Evolutionary conservation across 2,329 filamentous ascomycete species (phyloP), one percentile per base, ranked within the genome.

Genomic region (Diaporthe ilicicola): DNA sequence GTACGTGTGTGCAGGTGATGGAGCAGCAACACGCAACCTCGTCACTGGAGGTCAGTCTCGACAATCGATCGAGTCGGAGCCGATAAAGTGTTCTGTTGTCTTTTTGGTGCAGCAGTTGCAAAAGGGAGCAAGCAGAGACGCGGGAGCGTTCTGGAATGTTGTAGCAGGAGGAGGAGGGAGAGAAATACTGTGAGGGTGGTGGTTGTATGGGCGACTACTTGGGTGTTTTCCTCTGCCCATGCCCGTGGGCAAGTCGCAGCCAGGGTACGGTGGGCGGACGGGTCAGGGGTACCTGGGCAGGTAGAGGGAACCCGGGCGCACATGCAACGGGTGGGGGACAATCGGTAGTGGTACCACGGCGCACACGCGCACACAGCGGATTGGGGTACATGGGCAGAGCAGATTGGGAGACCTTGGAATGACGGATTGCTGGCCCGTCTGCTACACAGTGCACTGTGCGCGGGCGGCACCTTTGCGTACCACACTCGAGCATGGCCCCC

Each of bases 141-240:
- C 59, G 59, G 59, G 59, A 64, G 59, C 59, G 59, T 64, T 64
- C 59, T 64, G 59, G 59, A 64, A 64, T 64, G 59, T 64, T 64
- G 59, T 50, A 64, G 59, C 59, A 64, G 44, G 44, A 64, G 59
- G 59, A 64, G 59, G 44, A 34, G 32, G 32, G 32, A 34, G 59
- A 64, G 59, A 64, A 44, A 27, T 48, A 34, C 27, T 48, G 59
- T 62, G 59, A 48, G 59, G 59, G 42, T 48, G 59, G 46, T 62
- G 59, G 48, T 48, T 64, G 59, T 64, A 50, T 37, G 37, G 22
- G 34, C 22, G 56, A 42, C 27, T 27, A 64, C 59, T 64, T 64
- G 59, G 59, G 59, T 64, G 42, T 64, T 64, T 64, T 64, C 42
- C 59, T 50, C 44, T 55, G 53, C 19, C 59, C 59, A 42, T 48